Percentiles rank a stretch among this genome's conserved stretches.
Evolutionary conservation across 106 monocot species (phyloP).

Genomic region (Allium sativum): DNA sequence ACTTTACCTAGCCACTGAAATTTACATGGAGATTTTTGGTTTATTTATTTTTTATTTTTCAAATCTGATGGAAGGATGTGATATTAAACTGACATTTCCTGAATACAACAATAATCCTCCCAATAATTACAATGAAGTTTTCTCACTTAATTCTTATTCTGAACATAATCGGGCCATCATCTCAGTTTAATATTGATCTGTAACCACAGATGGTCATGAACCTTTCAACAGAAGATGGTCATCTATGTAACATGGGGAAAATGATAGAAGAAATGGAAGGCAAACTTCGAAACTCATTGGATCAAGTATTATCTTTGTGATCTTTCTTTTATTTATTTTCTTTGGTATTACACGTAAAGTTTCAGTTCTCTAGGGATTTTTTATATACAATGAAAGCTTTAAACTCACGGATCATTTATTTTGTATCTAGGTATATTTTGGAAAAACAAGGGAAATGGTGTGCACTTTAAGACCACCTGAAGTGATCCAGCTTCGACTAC

Average conservation of each 20-base stretch:
- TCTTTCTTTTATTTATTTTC: neutral
- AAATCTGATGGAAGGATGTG: too few species aligned
- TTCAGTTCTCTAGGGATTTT: neutral
- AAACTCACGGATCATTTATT: too few species aligned
- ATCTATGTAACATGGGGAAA: slow-evolving; percentile 96
- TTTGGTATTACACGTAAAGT: too few species aligned
- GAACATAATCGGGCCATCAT: too few species aligned
- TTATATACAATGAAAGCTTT: neutral
- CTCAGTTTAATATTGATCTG: neutral
- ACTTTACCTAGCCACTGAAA: too few species aligned
- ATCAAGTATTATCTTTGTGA: slow-evolving; percentile 44
- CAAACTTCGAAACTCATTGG: slow-evolving; percentile 85
- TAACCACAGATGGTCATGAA: slow-evolving; percentile 52
- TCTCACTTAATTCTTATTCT: too few species aligned
- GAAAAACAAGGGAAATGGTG: slow-evolving; percentile 99
- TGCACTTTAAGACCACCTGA: slow-evolving; percentile 78
- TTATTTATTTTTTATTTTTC: too few species aligned
- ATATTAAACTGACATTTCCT: too few species aligned
- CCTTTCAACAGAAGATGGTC: slow-evolving; percentile 66
- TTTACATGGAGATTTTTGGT: too few species aligned
- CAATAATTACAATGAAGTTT: too few species aligned
- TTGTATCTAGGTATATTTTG: slow-evolving; percentile 78
- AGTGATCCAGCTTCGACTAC: slow-evolving; percentile 40
- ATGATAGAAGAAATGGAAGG: slow-evolving; percentile 99
- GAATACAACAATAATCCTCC: too few species aligned